Percentiles rank a stretch among this genome's conserved stretches.
Evolutionary conservation across 116 monocot genomes (phyloP).

Genomic region (Dioscorea cayenensis): DNA sequence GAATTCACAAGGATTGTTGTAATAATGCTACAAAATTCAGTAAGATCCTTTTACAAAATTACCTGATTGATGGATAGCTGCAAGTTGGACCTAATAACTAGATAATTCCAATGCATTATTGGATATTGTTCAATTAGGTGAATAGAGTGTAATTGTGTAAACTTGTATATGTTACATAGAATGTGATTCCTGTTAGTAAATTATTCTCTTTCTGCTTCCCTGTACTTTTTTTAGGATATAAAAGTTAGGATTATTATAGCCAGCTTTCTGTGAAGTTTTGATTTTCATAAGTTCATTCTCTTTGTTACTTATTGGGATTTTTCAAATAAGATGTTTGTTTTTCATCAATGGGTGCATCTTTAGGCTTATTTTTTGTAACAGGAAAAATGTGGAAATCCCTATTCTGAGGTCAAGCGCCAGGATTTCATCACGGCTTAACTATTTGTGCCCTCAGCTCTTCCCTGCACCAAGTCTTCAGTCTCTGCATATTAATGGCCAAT

Average conservation of each 20-base stretch:
- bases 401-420: slow-evolving; percentile 87
- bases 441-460: slow-evolving; percentile 84
- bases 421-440: slow-evolving; percentile 77
- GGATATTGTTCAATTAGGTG: too few relatives aligned
- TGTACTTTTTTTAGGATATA: background rate
- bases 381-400: slow-evolving; percentile 79
- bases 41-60: too few relatives aligned
- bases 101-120: too few relatives aligned
- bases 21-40: too few relatives aligned
- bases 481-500: slow-evolving; percentile 8
- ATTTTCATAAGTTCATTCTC: background rate
- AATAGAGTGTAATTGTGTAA: too few relatives aligned
- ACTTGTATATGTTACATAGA: background rate
- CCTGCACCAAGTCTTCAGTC: slow-evolving; percentile 57
- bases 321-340: background rate
- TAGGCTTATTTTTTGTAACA: slow-evolving; percentile 14
- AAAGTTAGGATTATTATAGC: background rate
- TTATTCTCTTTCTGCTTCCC: background rate
- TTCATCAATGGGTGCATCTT: background rate
- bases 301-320: background rate
- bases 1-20: too few relatives aligned
- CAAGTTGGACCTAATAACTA: too few relatives aligned
- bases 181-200: too few relatives aligned
- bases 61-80: too few relatives aligned
- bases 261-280: background rate